phyloP scores from a whole-genome alignment of 2,329 filamentous ascomycete species.

The Colletotrichum sp. region DNA sequence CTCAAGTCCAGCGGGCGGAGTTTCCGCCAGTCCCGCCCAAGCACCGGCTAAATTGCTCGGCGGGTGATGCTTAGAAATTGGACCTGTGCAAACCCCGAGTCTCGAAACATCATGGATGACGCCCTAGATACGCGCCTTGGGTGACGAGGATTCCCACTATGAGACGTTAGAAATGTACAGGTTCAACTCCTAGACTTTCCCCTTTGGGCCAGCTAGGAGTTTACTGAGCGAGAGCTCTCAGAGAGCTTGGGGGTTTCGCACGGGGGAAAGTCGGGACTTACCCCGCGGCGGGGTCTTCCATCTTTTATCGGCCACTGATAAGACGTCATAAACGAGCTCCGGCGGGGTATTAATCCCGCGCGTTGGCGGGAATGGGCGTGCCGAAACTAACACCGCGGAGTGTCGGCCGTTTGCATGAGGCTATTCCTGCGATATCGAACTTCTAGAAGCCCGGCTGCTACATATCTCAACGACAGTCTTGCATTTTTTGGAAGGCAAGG shows the following conservation, averaged over 20 bases:
- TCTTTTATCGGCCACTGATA: conserved; percentile 1
- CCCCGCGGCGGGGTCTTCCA: conserved; percentile 10
- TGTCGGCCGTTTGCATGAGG: neutral
- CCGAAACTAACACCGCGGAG: neutral
- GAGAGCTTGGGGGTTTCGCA: neutral
- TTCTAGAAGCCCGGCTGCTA: neutral
- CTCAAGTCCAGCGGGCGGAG: neutral
- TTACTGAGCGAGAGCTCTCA: neutral
- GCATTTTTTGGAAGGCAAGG: neutral
- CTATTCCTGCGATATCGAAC: neutral
- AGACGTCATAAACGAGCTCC: conserved; percentile 7
- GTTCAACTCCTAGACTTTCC: neutral
- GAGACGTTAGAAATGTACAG: neutral
- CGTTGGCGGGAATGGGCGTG: neutral
- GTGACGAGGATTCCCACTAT: neutral
- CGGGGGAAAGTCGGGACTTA: neutral
- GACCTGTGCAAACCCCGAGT: neutral
- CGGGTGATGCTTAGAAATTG: neutral
- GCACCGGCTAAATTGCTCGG: neutral
- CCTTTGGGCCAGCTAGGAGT: neutral
- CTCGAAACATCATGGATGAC: neutral
- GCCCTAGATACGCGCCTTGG: neutral
- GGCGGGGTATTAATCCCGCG: neutral
- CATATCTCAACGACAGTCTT: neutral
- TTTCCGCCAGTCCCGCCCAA: neutral